Percentiles rank a stretch among this genome's conserved stretches.
Conservation (phyloP, 2,329 filamentous ascomycete genomes). For the Chaetomium olivaceum region DNA sequence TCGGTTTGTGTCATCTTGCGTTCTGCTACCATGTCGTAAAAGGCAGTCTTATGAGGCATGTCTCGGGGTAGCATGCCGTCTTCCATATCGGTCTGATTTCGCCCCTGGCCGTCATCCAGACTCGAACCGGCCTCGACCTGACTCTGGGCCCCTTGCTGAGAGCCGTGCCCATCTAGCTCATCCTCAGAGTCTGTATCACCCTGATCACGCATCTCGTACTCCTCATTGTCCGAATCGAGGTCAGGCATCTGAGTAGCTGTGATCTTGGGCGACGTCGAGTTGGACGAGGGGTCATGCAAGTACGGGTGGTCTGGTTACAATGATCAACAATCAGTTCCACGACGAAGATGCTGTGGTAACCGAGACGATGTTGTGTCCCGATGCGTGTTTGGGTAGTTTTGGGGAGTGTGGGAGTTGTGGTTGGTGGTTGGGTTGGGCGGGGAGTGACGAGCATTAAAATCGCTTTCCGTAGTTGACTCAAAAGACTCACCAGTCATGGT, state of each 20-base stretch:
- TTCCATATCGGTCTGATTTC: conserved; percentile 38
- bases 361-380: background rate
- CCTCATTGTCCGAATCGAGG: conserved; percentile 43
- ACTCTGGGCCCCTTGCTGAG: background rate
- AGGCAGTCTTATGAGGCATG: conserved; percentile 71
- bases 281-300: conserved; percentile 36
- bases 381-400: background rate
- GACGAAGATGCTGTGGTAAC: background rate
- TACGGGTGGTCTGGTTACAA: conserved; percentile 32
- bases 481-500: conserved; percentile 29
- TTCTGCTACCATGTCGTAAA: conserved; percentile 91
- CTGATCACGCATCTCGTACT: conserved; percentile 36
- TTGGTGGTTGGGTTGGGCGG: background rate
- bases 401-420: background rate
- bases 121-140: conserved; percentile 7
- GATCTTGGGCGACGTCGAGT: conserved; percentile 41
- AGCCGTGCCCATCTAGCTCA: conserved; percentile 20
- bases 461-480: background rate
- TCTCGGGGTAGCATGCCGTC: conserved; percentile 64
- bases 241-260: conserved; percentile 37
- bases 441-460: background rate
- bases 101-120: conserved; percentile 18
- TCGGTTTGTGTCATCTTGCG: conserved; percentile 93
- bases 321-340: conserved; percentile 23
- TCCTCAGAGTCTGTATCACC: conserved; percentile 42